Evolutionary conservation across 441 rosid species (phyloP).

Genomic region (Eruca vesicaria): DNA sequence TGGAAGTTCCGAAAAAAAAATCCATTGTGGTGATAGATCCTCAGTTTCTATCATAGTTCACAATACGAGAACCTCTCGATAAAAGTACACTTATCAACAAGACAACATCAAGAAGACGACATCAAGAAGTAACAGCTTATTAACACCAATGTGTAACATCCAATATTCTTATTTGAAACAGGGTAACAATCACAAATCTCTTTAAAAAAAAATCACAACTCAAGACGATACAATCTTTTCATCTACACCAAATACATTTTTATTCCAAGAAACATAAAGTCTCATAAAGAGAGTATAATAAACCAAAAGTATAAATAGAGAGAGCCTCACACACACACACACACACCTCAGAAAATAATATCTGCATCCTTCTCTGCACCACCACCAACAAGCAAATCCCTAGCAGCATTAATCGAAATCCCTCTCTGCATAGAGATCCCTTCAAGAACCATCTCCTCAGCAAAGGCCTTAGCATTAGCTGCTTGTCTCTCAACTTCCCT

Average conservation of each 20-base stretch:
- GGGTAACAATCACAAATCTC: constrained; percentile 27
- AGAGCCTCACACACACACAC: neutral
- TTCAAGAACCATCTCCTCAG: constrained; percentile 67
- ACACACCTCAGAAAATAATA: constrained; percentile 62
- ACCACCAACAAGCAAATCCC: constrained; percentile 54
- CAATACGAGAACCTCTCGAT: no score
- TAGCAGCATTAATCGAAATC: constrained; percentile 57
- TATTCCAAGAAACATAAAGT: constrained; percentile 16
- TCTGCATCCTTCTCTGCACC: constrained; percentile 68
- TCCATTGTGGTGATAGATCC: no score
- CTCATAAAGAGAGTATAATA: constrained; percentile 4
- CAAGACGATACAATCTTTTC: constrained; percentile 35
- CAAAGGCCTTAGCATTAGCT: constrained; percentile 53
- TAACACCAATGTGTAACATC: neutral
- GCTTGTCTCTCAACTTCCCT: constrained; percentile 71
- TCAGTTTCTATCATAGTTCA: no score
- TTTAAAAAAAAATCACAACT: constrained; percentile 23
- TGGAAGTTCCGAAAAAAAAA: no score
- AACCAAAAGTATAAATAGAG: constrained; percentile 8
- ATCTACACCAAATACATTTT: constrained; percentile 32
- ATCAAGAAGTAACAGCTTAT: neutral
- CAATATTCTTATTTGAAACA: neutral
- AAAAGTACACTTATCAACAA: no score
- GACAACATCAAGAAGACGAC: no score
- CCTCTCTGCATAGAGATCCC: constrained; percentile 51